Evolutionary conservation across 768 basidiomycete species (phyloP), one percentile per base, ranked within the genome.

Genomic region (Suillus lakei): DNA sequence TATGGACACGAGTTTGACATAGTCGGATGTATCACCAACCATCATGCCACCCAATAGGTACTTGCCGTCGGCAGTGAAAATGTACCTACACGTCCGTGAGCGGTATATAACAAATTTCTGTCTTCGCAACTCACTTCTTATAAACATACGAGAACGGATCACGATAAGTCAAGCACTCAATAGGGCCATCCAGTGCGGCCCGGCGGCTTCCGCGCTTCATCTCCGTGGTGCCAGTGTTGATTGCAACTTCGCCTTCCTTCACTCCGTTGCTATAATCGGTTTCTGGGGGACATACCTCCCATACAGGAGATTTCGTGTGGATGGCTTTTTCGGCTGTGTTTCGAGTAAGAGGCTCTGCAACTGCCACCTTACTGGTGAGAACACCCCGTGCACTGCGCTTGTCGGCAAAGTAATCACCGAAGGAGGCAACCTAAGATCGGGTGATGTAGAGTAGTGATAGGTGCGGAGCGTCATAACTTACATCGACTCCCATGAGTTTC

Each of bases 41-140:
- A 92, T 90, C 85, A 91, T 90, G 4, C 91, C 91, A 15, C 91
- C 91, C 4, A 93, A 76, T 15, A 93, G 79, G 68, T 89, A 83
- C 74, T 88, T 87, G 13, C 91, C 91, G 70, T 92, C 89, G 9
- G 82, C 82, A 13, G 84, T 88, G 73, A 92, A 92, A 50, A 92
- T 85, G 67, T 90, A 91, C 71, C 81, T 82, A 41, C 28, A 59
- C 26, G 21, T 41, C 26, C 21, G 39, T 59, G 12, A 59, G 60
- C 9, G 15, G 62, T 8, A 48, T 39, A 67, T n/a, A 18, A 28
- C 26, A 23, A 26, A 41, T 44, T 34, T 26, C 30, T 6, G 26
- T 39, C 30, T 43, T 30, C 10, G 32, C 13, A 15, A 69, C 72
- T 46, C 63, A 78, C 78, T 91, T 92, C 77, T 92, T 91, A 80